Percentiles rank a stretch among this genome's conserved stretches.
Conservation (phyloP, 1,284 basidiomycete genomes). For the Pseudozyma sp. region DNA sequence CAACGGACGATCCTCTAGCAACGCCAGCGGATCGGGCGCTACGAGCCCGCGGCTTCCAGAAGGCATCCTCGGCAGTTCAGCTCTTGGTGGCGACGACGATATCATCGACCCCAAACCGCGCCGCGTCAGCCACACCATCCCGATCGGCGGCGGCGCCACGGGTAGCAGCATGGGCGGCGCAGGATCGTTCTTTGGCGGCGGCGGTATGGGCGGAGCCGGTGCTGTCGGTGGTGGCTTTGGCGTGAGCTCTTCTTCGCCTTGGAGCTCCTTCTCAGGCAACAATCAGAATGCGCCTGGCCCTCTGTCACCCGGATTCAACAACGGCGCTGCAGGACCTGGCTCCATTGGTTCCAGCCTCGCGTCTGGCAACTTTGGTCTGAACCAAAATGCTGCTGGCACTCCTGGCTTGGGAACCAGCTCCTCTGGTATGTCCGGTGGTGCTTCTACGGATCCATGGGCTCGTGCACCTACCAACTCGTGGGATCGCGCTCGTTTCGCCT, state of each 20-base stretch:
- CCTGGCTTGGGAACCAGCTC: conserved; percentile 20
- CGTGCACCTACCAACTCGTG: conserved; percentile 44
- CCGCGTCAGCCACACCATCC: conserved; percentile 55
- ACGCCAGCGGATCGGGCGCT: conserved; percentile 42
- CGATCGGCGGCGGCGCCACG: conserved; percentile 40
- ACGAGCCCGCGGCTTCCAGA: conserved; percentile 52
- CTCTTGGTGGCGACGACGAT: conserved; percentile 67
- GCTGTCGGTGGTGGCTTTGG: conserved; percentile 39
- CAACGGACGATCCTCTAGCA: conserved; percentile 48
- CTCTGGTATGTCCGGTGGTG: conserved; percentile 25
- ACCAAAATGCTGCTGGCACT: conserved; percentile 19
- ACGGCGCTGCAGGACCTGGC: conserved; percentile 29
- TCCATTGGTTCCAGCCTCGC: conserved; percentile 27
- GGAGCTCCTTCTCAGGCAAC: conserved; percentile 45
- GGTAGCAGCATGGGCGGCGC: conserved; percentile 37
- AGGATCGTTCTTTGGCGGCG: conserved; percentile 41
- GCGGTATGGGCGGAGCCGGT: conserved; percentile 21
- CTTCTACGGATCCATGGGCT: conserved; percentile 51
- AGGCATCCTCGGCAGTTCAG: conserved; percentile 66
- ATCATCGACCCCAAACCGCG: conserved; percentile 63
- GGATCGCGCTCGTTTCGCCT: conserved; percentile 65
- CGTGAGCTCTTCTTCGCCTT: conserved; percentile 47
- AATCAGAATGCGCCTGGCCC: conserved; percentile 41
- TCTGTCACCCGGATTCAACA: conserved; percentile 35
- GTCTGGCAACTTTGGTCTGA: conserved; percentile 30